Evolutionary conservation across 306 rosid genomes (phyloP), one percentile per base, ranked within the genome.

Genomic region (Quercus aquifolioides): DNA sequence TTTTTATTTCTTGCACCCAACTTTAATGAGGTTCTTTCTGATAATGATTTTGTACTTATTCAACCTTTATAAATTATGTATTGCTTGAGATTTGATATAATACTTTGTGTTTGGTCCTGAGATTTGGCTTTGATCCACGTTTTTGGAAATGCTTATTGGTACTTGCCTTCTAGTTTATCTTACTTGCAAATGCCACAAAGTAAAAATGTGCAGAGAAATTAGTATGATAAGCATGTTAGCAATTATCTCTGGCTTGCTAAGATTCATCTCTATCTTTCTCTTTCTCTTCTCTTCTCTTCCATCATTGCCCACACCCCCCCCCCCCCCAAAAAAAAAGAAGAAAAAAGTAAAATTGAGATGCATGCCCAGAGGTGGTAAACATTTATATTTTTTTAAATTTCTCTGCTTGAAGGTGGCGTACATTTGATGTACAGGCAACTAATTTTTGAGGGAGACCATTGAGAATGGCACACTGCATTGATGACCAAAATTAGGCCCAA

Each of bases 31-130:
- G 62, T 71, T 84, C 69, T 15, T 43, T 67, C 28, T 70, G 56
- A 18, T 78, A 6, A 13, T 78, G 46, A 62, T 81, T 71, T 57
- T 26, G 0, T 49, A 51, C 69, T 80, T 52, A 57, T 23, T 60
- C 18, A 51, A 69, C 71, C 70, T 71, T 21, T 78, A 55, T 49
- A 51, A 74, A 18, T 69, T 38, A 33, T 13, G 56, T 73, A 33
- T 65, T 76, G 51, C 41, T 55, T 72, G 75, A 73, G 58, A 71
- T 79, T 60, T 74, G 26, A 81, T 71, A 60, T 51, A 70, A 71
- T 72, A 25, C 13, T 60, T 20, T 60, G 12, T 28, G 1, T 30
- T 64, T 30, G 70, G 69, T 64, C 14, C 23, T 26, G 35, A 30
- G 17, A 33, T 71, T 31, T 38, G 21, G 69, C 70, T 80, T 55